phyloP scores from a whole-genome alignment of 2,329 filamentous ascomycete species.

The Claviceps sp. region DNA sequence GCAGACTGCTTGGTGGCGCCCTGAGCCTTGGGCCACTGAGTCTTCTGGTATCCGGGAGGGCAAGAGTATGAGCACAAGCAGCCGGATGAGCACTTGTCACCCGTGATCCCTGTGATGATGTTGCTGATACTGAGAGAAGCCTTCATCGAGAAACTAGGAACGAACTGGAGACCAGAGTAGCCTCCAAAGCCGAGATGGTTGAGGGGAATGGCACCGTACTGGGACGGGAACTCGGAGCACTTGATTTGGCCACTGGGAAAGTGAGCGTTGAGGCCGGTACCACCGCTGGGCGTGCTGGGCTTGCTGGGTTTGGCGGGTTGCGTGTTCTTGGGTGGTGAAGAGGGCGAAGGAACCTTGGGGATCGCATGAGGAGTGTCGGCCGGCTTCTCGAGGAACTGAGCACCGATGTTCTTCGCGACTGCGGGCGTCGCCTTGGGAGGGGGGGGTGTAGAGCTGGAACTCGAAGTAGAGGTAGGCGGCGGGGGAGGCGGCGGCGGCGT shows the following conservation, averaged over 20 bases:
- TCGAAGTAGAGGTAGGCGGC: slow-evolving; percentile 7
- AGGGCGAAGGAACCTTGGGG: slow-evolving; percentile 4
- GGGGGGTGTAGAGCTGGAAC: slow-evolving; percentile 20
- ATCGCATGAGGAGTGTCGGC: slow-evolving; percentile 6
- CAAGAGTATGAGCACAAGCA: slow-evolving; percentile 88
- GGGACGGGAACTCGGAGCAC: slow-evolving; percentile 62
- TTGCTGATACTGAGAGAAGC: slow-evolving; percentile 41
- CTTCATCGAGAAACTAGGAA: slow-evolving; percentile 34
- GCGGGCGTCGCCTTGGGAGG: slow-evolving; percentile 15
- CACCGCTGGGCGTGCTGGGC: background rate
- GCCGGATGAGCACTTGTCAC: slow-evolving; percentile 45
- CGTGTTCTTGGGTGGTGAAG: slow-evolving; percentile 10
- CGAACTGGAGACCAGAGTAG: slow-evolving; percentile 67
- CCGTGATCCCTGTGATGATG: slow-evolving; percentile 50
- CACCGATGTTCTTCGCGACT: background rate
- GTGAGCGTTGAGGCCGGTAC: slow-evolving; percentile 41
- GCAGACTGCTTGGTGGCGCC: slow-evolving; percentile 71
- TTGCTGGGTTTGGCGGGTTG: slow-evolving; percentile 11
- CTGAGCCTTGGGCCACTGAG: slow-evolving; percentile 73
- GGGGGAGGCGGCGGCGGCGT: slow-evolving; percentile 25
- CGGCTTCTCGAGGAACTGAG: slow-evolving; percentile 6
- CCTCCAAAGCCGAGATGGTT: slow-evolving; percentile 57
- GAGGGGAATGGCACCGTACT: slow-evolving; percentile 65
- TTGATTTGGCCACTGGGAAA: slow-evolving; percentile 65
- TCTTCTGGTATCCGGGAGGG: slow-evolving; percentile 81